Evolutionary conservation across 1,284 basidiomycete genomes (phyloP).

Genomic region (Athelia psychrophila): DNA sequence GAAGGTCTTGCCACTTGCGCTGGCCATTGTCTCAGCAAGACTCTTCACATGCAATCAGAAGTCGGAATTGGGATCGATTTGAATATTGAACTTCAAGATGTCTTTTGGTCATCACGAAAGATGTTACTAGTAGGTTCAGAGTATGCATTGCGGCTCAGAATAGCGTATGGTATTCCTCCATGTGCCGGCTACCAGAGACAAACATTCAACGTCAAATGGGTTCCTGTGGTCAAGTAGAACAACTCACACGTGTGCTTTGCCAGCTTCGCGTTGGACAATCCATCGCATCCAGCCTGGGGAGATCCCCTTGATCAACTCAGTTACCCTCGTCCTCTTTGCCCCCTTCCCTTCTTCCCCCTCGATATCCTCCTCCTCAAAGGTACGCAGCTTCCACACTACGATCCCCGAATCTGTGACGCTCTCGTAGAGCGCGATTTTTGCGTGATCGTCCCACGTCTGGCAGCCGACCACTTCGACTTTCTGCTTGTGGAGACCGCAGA

Average conservation of each 20-base stretch:
- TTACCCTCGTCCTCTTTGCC: slow-evolving; percentile 22
- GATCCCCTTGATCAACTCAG: slow-evolving; percentile 27
- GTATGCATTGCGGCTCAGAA: too few species aligned
- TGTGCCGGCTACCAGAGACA: too few species aligned
- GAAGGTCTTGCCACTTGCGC: too few species aligned
- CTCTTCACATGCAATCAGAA: too few species aligned
- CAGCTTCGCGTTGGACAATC: slow-evolving; percentile 25
- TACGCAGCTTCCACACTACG: slow-evolving; percentile 29
- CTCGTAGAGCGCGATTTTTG: slow-evolving; percentile 27
- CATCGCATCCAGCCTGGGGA: slow-evolving; percentile 23
- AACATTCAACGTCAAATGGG: too few species aligned
- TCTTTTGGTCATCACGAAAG: too few species aligned
- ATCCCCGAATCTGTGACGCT: slow-evolving; percentile 21
- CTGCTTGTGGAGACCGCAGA: slow-evolving; percentile 24
- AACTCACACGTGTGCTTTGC: slow-evolving; percentile 28
- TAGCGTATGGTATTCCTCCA: too few species aligned
- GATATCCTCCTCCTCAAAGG: slow-evolving; percentile 19
- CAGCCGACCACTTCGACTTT: slow-evolving; percentile 25
- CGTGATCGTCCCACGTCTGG: slow-evolving; percentile 29
- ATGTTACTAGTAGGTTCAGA: too few species aligned
- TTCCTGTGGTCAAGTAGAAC: too few species aligned
- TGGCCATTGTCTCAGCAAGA: too few species aligned
- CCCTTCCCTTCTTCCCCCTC: slow-evolving; percentile 7
- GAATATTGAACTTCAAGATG: too few species aligned
- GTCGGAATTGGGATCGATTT: too few species aligned